phyloP scores from a whole-genome alignment of 2,329 filamentous ascomycete genomes.

The Nemania sp. region DNA sequence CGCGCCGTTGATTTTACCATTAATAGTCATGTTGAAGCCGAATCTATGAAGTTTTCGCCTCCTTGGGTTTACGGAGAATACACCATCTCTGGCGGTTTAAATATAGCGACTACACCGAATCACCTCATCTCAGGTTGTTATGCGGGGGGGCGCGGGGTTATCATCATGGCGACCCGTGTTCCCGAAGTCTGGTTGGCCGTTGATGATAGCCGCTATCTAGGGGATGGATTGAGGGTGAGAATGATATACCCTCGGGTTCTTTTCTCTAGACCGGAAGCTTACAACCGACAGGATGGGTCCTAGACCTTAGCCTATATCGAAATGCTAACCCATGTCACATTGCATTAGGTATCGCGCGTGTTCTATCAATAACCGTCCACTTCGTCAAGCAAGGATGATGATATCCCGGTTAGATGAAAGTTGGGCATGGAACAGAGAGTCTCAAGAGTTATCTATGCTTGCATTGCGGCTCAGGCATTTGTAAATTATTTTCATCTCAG shows the following conservation, averaged over 20 bases:
- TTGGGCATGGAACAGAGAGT: not conserved
- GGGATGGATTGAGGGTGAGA: slow-evolving; percentile 10
- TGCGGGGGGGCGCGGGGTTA: slow-evolving; percentile 36
- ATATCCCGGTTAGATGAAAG: not conserved
- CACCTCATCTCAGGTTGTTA: not conserved
- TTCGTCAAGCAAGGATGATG: not conserved
- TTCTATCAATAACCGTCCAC: not conserved
- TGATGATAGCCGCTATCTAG: not conserved
- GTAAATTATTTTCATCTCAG: not conserved
- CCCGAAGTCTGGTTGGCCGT: slow-evolving; percentile 15
- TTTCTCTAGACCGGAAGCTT: slow-evolving; percentile 9
- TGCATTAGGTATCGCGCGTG: slow-evolving; percentile 8
- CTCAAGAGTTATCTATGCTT: not conserved
- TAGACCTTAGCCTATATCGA: slow-evolving; percentile 36
- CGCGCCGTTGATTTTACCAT: slow-evolving; percentile 37
- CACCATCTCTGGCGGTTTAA: slow-evolving; percentile 5
- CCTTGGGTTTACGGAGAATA: not conserved
- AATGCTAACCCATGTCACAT: slow-evolving; percentile 9
- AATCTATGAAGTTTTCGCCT: not conserved
- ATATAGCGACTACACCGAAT: slow-evolving; percentile 15
- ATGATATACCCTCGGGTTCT: slow-evolving; percentile 21
- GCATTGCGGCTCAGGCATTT: not conserved
- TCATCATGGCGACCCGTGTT: slow-evolving; percentile 9
- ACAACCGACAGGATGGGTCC: slow-evolving; percentile 28
- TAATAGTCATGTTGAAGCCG: slow-evolving; percentile 27